Conservation (phyloP, 768 basidiomycete species). For the Xerocomellus amylosporus region DNA sequence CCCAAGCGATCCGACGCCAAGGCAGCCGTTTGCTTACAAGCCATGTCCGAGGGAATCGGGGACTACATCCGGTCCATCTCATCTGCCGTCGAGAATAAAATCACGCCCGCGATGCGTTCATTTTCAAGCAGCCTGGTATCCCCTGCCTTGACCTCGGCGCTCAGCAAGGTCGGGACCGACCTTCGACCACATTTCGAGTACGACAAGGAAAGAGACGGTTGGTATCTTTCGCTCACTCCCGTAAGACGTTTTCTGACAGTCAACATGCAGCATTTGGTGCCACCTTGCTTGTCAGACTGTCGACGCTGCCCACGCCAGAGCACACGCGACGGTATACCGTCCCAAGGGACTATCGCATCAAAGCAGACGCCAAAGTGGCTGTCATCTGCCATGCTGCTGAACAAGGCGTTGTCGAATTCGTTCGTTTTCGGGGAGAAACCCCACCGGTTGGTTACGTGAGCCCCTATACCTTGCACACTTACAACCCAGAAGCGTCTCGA, state of each 20-base stretch:
- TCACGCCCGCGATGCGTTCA: conserved; percentile 45
- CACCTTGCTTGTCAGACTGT: conserved; percentile 43
- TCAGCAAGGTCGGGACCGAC: conserved; percentile 39
- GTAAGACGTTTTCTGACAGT: background rate
- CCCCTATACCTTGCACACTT: conserved; percentile 31
- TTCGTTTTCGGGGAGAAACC: conserved; percentile 50
- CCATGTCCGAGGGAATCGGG: conserved; percentile 61
- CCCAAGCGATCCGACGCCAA: conserved; percentile 64
- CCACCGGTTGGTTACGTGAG: conserved; percentile 42
- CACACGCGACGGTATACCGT: conserved; percentile 46
- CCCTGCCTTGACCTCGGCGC: conserved; percentile 46
- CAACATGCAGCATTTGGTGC: conserved; percentile 52
- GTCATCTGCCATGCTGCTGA: conserved; percentile 52
- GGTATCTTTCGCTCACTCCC: conserved; percentile 3
- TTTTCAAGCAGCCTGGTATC: conserved; percentile 45
- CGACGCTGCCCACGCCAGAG: conserved; percentile 28
- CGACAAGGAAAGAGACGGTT: conserved; percentile 51
- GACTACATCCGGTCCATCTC: conserved; percentile 50
- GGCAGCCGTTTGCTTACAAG: conserved; percentile 61
- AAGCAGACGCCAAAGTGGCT: conserved; percentile 60
- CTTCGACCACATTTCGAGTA: conserved; percentile 42
- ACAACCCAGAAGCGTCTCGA: conserved; percentile 25
- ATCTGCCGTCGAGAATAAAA: conserved; percentile 41
- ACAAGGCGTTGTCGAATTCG: conserved; percentile 55
- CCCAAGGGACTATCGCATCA: conserved; percentile 50